Evolutionary conservation across 176 grass and related monocot genomes (phyloP).

Genomic region (Juncus effusus): DNA sequence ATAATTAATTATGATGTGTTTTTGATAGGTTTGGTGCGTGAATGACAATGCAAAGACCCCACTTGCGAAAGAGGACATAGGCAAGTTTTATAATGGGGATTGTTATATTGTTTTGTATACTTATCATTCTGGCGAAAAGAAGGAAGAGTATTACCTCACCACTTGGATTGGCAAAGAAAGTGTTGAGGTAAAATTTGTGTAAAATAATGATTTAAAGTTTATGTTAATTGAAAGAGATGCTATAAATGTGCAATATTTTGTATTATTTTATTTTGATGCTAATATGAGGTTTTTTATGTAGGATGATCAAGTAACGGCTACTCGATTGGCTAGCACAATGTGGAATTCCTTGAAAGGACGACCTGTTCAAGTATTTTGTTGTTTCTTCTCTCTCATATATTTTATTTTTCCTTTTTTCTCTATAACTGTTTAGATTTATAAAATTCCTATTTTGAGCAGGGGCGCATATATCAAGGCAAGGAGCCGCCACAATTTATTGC

Average conservation of each 20-base stretch:
- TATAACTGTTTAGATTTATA: constrained; percentile 33
- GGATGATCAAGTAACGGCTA: constrained; percentile 67
- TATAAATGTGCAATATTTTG: no score
- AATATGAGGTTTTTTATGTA: constrained; percentile 22
- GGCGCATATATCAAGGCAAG: constrained; percentile 81
- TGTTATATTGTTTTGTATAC: constrained; percentile 89
- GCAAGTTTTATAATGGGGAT: constrained; percentile 92
- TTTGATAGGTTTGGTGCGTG: constrained; percentile 76
- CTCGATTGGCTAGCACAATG: constrained; percentile 57
- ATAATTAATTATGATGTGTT: constrained; percentile 3
- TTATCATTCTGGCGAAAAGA: constrained; percentile 91
- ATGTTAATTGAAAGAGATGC: neutral
- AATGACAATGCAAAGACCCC: constrained; percentile 63
- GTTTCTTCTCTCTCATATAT: constrained; percentile 18
- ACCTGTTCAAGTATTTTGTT: constrained; percentile 62
- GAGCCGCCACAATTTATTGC: constrained; percentile 92
- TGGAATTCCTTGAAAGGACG: constrained; percentile 92
- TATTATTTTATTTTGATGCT: neutral
- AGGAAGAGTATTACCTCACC: constrained; percentile 86
- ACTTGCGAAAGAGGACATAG: constrained; percentile 73
- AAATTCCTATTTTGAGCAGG: constrained; percentile 36
- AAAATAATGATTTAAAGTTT: neutral
- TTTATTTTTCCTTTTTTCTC: constrained; percentile 24
- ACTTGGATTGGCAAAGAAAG: constrained; percentile 93
- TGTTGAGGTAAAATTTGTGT: constrained; percentile 44